Percentiles rank a stretch among this genome's conserved stretches.
phyloP scores from a whole-genome alignment of 306 rosid genomes.

The Comarum palustre region DNA sequence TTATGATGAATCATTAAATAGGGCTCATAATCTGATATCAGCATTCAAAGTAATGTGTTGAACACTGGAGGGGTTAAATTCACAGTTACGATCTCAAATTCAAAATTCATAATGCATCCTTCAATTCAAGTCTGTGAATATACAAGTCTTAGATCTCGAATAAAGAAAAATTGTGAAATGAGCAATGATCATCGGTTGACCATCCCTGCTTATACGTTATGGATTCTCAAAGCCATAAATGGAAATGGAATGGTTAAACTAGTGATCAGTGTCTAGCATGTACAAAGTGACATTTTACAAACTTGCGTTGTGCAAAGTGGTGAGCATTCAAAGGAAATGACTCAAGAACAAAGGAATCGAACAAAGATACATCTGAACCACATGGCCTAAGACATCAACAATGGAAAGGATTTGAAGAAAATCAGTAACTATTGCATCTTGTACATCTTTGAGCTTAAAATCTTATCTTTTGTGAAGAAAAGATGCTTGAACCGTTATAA shows the following conservation, averaged over 20 bases:
- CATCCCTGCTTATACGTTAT: neutral
- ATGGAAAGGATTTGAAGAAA: neutral
- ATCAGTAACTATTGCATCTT: accelerated
- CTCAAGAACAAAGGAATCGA: neutral
- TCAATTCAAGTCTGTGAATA: neutral
- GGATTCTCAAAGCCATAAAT: neutral
- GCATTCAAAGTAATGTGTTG: neutral
- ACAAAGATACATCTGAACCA: constrained; percentile 4
- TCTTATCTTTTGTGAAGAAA: no score
- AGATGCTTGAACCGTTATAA: no score
- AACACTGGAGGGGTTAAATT: neutral
- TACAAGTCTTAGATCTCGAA: neutral
- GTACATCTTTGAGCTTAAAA: neutral
- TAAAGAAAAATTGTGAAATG: neutral
- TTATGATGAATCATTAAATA: neutral
- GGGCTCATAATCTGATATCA: neutral
- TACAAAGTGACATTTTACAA: neutral
- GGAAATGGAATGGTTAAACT: neutral
- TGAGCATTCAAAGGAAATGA: neutral
- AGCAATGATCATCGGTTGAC: neutral
- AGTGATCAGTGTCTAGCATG: neutral
- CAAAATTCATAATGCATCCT: neutral
- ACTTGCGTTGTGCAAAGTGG: neutral
- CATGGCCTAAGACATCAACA: neutral
- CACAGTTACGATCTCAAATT: neutral